Evolutionary conservation across 139 green algal genomes (phyloP).

Genomic region (Picochlorum sp.): DNA sequence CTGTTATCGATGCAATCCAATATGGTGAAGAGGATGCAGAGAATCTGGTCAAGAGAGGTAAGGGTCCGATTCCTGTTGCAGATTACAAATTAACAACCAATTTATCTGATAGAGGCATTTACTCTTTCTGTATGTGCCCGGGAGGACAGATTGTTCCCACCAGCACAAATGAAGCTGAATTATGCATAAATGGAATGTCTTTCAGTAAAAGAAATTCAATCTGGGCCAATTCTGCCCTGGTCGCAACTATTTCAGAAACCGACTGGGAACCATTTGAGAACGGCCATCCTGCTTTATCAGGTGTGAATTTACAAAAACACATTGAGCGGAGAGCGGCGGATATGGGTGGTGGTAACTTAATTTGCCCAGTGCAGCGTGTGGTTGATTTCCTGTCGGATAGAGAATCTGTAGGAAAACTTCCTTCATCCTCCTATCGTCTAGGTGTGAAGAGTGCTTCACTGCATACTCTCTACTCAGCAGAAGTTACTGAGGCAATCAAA

Average conservation of each 20-base stretch:
- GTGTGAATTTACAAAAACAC: slow-evolving; percentile 51
- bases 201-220: slow-evolving; percentile 50
- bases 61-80: slow-evolving; percentile 65
- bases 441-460: slow-evolving; percentile 46
- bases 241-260: slow-evolving; percentile 40
- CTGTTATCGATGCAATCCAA: slow-evolving; percentile 54
- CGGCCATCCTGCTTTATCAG: slow-evolving; percentile 44
- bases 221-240: slow-evolving; percentile 78
- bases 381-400: slow-evolving; percentile 57
- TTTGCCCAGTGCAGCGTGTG: slow-evolving; percentile 62
- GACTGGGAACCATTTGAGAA: slow-evolving; percentile 54
- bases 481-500: slow-evolving; percentile 44
- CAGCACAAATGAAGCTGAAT: slow-evolving; percentile 43
- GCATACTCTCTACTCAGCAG: slow-evolving; percentile 58
- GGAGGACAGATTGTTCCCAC: slow-evolving; percentile 70
- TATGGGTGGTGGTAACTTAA: slow-evolving; percentile 54
- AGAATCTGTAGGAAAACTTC: slow-evolving; percentile 26
- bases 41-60: slow-evolving; percentile 46
- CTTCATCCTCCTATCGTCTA: slow-evolving; percentile 65
- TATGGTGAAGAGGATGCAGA: slow-evolving; percentile 47
- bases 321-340: slow-evolving; percentile 36
- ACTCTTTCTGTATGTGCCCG: slow-evolving; percentile 88
- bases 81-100: slow-evolving; percentile 61
- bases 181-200: slow-evolving; percentile 87
- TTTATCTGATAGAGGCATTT: slow-evolving; percentile 41